Evolutionary conservation across 2,329 filamentous ascomycete genomes (phyloP), one percentile per base, ranked within the genome.

Genomic region (Xylariaceae sp.): DNA sequence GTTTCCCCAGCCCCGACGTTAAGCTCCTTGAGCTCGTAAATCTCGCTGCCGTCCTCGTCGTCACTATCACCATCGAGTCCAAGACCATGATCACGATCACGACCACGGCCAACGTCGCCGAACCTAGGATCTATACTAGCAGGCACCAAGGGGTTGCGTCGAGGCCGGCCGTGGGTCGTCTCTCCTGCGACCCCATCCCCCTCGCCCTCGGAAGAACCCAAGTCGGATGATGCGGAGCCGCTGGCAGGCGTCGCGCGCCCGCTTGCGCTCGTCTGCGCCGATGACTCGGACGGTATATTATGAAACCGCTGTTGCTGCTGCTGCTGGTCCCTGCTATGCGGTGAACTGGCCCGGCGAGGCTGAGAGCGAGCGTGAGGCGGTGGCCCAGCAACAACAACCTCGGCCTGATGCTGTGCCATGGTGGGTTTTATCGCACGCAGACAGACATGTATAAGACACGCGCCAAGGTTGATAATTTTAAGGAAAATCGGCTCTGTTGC

Each of bases 1-100:
- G 35, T 46, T 2, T 40, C 42, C 4, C 23, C 50, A 20, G 47
- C 33, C 6, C 35, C 35, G 16, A 15, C 32, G 11, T 40, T 35
- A 15, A 20, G 44, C 16, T 52, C 59, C 40, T 52, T 21, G 35
- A 65, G 21, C 49, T 61, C 59, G 29, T 63, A 63, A 9, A 44
- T 35, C 35, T 62, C 62, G 20, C 27, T 18, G 10, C 46, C n/a
- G 27, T 48, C 36, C 16, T 24, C 45, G 23, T 13, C 45, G 20
- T 47, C 33, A 6, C 18, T 44, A 23, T 44, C 15, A 15, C 41
- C 21, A 4, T 32, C 39, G 24, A 51, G 51, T 20, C 33, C 11
- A 7, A 21, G 5, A 21, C 15, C 45, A 40, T 13, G 32, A 10
- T 33, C 10, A 5, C 23, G 20, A 2, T 13, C 21, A 37, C 21